A percentile compares a stretch with the other conserved stretches of the same genome.
These are phyloP conservation scores for Phytophthora rubi DNA, from an alignment of 352 stramenopile genomes.

Conservation along the genomic window DNA sequence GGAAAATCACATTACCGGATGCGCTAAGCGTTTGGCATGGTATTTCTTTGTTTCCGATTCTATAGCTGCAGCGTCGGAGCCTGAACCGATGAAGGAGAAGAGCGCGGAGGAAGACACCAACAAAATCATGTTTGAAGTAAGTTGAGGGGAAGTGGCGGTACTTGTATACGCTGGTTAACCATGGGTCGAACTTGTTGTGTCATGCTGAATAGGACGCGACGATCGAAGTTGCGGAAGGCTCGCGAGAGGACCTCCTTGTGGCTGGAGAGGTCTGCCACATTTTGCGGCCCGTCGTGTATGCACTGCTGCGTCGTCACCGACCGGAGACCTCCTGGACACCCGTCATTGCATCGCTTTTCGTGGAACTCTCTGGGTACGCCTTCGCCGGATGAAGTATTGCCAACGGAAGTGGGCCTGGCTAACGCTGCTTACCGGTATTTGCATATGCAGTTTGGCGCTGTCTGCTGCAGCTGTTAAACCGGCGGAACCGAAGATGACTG, in stretches of 20 bases:
- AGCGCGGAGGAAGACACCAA: conserved; percentile 35
- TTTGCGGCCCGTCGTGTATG: conserved; percentile 75
- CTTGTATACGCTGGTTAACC: neutral
- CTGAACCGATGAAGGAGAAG: conserved; percentile 31
- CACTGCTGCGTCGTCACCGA: conserved; percentile 64
- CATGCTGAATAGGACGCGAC: conserved; percentile 51
- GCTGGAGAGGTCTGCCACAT: conserved; percentile 81
- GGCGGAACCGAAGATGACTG: conserved; percentile 32
- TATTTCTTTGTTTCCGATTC: neutral
- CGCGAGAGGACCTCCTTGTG: conserved; percentile 58
- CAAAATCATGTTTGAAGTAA: conserved; percentile 66
- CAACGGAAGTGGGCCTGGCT: conserved; percentile 3
- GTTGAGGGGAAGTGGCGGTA: neutral
- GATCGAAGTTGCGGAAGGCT: conserved; percentile 38
- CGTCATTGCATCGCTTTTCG: conserved; percentile 56
- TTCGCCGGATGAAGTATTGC: neutral
- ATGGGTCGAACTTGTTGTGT: neutral
- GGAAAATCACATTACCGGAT: conserved; percentile 2
- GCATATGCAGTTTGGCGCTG: conserved; percentile 51
- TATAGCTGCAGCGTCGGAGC: conserved; percentile 34
- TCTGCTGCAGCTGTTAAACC: conserved; percentile 62
- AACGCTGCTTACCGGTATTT: conserved; percentile 1
- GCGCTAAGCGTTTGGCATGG: conserved; percentile 5
- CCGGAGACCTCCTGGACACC: conserved; percentile 68
- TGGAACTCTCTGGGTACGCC: conserved; percentile 67